Evolutionary conservation across 768 basidiomycete genomes (phyloP).

Genomic region (Boletus subcaerulescens): DNA sequence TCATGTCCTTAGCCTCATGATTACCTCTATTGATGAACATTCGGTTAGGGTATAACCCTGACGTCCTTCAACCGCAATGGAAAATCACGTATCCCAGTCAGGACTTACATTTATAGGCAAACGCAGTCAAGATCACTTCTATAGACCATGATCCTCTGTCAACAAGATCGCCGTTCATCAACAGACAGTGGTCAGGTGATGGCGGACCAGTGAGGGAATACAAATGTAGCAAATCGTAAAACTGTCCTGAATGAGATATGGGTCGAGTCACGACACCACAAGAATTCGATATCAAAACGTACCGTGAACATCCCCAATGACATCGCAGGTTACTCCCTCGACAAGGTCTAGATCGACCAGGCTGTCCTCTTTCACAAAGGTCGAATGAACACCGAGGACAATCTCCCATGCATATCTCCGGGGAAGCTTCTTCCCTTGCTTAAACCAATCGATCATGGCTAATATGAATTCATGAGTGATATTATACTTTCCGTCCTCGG

Average conservation of each 20-base stretch:
- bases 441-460: constrained; percentile 89
- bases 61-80: constrained; percentile 10
- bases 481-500: constrained; percentile 62
- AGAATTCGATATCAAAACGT: constrained; percentile 14
- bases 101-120: constrained; percentile 88
- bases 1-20: constrained; percentile 98
- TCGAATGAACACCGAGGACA: constrained; percentile 76
- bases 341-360: constrained; percentile 73
- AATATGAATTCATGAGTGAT: constrained; percentile 79
- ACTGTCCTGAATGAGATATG: constrained; percentile 63
- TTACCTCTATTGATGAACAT: constrained; percentile 97
- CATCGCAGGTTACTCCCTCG: constrained; percentile 81
- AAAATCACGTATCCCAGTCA: neutral
- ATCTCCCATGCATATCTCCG: constrained; percentile 96
- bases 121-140: constrained; percentile 88
- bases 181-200: constrained; percentile 74
- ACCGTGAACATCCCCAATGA: constrained; percentile 98
- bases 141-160: constrained; percentile 96
- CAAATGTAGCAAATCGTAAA: constrained; percentile 89
- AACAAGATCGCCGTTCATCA: constrained; percentile 96
- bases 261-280: neutral
- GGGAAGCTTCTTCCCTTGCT: constrained; percentile 88
- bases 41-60: constrained; percentile 86
- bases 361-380: constrained; percentile 75
- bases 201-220: constrained; percentile 85